Base-by-base conservation (phyloP, 2,329 filamentous ascomycete genomes). In the Amesomyces nigricolor region DNA sequence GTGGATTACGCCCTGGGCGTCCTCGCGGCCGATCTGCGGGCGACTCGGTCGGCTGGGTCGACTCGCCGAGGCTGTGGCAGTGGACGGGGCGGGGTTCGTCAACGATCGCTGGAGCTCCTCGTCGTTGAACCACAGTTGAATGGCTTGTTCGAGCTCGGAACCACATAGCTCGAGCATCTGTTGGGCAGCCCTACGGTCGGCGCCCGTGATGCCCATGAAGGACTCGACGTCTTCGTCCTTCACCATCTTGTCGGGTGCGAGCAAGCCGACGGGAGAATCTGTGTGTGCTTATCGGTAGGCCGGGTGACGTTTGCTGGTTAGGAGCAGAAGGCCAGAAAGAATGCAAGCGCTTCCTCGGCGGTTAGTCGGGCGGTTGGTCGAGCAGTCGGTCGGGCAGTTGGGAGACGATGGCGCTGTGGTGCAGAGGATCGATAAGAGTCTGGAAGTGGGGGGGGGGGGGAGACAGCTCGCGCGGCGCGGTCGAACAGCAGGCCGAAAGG, bases 51-150 rank as follows among this genome's bases (percentile, higher is more conserved):
- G 40, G 46, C 47, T 55, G 17, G 50, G 59, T 13, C 58, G 55
- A 29, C 39, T 51, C 11, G 55, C 38, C 8, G 62, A 48, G 1
- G 53, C 29, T 4, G 54, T 63, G n/a, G 71, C 61, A 54, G 63
- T 62, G 16, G 72, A 60, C 17, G 70, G 63, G 10, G 72, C 61
- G 13, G 75, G 68, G 48, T 72, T 67, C 45, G 66, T 67, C 56
- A 80, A 70, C 55, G 71, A 72, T 43, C 73, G 73, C 62, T 78
- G 82, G 59, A 86, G 81, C 47, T 92, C 91, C 43, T 88, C 89
- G 68, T 88, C 94, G 67, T 95, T 90, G 71, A 90, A 97, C 74
- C 85, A 99, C 11, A 97, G 83, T 66, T 89, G 84, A 64, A 96
- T 86, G 26, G 94, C 94, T 66, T 92, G 87, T 71, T 90, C 85